Percentiles rank a stretch among this genome's conserved stretches.
Evolutionary conservation across 768 basidiomycete species (phyloP).

Genomic region (Tephrocybe rancida): DNA sequence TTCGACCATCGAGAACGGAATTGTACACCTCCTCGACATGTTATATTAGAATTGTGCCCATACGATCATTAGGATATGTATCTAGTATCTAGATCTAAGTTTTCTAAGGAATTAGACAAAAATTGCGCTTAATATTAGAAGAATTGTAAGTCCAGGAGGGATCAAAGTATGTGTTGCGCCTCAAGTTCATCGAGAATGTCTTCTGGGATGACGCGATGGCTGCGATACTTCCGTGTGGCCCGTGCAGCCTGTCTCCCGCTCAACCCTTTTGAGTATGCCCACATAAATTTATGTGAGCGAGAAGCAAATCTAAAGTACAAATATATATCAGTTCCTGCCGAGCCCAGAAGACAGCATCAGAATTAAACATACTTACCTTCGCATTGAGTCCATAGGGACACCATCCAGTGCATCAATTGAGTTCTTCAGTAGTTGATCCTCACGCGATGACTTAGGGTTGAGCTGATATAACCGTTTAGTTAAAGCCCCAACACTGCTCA

Average conservation of each 20-base stretch:
- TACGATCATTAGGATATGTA: not conserved
- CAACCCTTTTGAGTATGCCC: not conserved
- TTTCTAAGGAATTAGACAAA: not conserved
- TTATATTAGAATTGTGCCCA: not conserved
- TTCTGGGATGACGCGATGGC: not conserved
- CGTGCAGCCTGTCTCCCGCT: conserved; percentile 1
- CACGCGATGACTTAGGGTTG: conserved; percentile 3
- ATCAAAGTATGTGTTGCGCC: not conserved
- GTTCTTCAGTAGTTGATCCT: conserved; percentile 4
- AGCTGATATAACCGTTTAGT: conserved; percentile 2
- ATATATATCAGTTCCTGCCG: no score
- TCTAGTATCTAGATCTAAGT: not conserved
- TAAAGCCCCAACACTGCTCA: conserved; percentile 7
- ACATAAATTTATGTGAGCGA: not conserved
- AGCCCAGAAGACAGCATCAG: no score
- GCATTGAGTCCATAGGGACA: not conserved
- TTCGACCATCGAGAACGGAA: not conserved
- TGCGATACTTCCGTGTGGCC: not conserved
- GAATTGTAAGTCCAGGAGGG: not conserved
- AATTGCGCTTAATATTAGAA: not conserved
- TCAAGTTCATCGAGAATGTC: not conserved
- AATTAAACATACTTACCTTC: not conserved
- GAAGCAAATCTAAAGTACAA: not conserved
- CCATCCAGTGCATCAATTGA: not conserved
- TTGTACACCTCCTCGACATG: not conserved